phyloP scores from a whole-genome alignment of 352 stramenopile genomes.

The Pilasporangium apinafurcum region DNA sequence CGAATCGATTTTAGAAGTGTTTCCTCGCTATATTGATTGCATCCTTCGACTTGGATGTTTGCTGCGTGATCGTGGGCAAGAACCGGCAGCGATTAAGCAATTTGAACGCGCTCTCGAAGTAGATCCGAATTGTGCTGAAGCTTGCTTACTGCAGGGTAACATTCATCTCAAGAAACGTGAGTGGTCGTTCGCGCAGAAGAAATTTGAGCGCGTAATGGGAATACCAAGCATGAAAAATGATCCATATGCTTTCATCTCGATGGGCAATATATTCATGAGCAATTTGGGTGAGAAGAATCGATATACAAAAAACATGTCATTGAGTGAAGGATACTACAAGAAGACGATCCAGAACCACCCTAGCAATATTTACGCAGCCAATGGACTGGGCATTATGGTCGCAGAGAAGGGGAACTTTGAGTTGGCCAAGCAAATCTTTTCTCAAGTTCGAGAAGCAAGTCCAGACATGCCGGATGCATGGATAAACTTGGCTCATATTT shows the following conservation, averaged over 20 bases:
- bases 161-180: slow-evolving; percentile 93
- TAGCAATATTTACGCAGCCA: slow-evolving; percentile 94
- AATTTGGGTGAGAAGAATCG: slow-evolving; percentile 94
- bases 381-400: slow-evolving; percentile 97
- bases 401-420: slow-evolving; percentile 97
- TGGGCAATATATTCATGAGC: slow-evolving; percentile 98
- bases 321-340: slow-evolving; percentile 94
- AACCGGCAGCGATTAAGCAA: slow-evolving; percentile 84
- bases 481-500: slow-evolving; percentile 97
- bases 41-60: slow-evolving; percentile 93
- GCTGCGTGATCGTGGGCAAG: slow-evolving; percentile 89
- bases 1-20: slow-evolving; percentile 89
- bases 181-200: slow-evolving; percentile 93
- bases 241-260: slow-evolving; percentile 94
- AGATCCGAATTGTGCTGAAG: slow-evolving; percentile 88
- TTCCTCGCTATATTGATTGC: slow-evolving; percentile 93
- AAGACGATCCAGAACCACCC: slow-evolving; percentile 91
- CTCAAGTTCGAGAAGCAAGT: slow-evolving; percentile 93
- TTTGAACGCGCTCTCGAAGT: slow-evolving; percentile 92
- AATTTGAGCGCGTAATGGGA: slow-evolving; percentile 91
- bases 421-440: slow-evolving; percentile 95
- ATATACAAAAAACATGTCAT: slow-evolving; percentile 95
- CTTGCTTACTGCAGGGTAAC: slow-evolving; percentile 94
- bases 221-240: slow-evolving; percentile 95
- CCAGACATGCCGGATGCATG: slow-evolving; percentile 94